Percentiles rank a stretch among this genome's conserved stretches.
Evolutionary conservation across 2,329 filamentous ascomycete genomes (phyloP).

Genomic region (Helotiales sp.): DNA sequence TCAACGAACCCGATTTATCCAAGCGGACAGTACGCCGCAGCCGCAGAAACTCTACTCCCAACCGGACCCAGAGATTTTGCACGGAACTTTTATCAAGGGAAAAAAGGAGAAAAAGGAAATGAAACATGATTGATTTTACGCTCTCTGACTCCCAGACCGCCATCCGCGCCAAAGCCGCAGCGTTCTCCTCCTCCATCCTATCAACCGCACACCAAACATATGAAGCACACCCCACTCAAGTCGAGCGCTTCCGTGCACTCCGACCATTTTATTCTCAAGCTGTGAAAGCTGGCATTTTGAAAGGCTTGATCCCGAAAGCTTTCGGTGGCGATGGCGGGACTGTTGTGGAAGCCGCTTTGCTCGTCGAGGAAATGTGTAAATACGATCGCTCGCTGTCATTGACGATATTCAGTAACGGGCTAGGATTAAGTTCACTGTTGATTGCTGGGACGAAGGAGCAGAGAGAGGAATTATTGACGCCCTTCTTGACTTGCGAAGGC

Average conservation of each 20-base stretch:
- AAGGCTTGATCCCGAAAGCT: constrained; percentile 44
- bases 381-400: constrained; percentile 50
- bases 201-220: constrained; percentile 30
- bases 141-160: constrained; percentile 31
- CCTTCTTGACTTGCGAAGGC: constrained; percentile 46
- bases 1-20: background rate
- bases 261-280: constrained; percentile 47
- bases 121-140: constrained; percentile 35
- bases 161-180: constrained; percentile 31
- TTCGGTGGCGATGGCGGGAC: constrained; percentile 46
- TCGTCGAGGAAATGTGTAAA: constrained; percentile 54
- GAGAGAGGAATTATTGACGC: constrained; percentile 44
- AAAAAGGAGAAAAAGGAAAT: too few species aligned
- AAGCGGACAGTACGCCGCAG: background rate
- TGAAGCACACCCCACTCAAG: constrained; percentile 20
- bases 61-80: background rate
- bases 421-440: constrained; percentile 52
- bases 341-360: constrained; percentile 48
- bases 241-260: constrained; percentile 47
- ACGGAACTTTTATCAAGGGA: background rate
- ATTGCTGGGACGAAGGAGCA: constrained; percentile 43
- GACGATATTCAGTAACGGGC: constrained; percentile 51
- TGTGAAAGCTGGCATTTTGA: constrained; percentile 46
- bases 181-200: constrained; percentile 32
- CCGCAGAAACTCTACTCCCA: background rate